These are phyloP conservation scores for Peniophora sp. DNA, from an alignment of 1,284 basidiomycete genomes.

Conservation along the genomic window DNA sequence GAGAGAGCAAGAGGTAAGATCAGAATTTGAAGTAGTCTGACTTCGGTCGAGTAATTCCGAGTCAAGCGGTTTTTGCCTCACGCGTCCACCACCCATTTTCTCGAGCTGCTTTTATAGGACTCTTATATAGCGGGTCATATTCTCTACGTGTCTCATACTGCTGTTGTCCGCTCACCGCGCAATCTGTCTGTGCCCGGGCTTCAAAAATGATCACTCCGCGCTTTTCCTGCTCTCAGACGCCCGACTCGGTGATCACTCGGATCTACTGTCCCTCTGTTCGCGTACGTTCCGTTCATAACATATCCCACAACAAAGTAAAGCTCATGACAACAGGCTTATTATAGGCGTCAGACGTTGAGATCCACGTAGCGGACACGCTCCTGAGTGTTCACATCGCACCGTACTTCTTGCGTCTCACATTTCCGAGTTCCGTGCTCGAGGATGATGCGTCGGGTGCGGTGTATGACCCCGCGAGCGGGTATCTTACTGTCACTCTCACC, in stretches of 20 bases:
- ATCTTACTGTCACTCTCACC: slow-evolving; percentile 60
- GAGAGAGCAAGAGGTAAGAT: not conserved
- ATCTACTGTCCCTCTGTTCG: slow-evolving; percentile 74
- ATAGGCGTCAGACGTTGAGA: slow-evolving; percentile 61
- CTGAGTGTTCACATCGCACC: slow-evolving; percentile 74
- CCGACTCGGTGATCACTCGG: slow-evolving; percentile 45
- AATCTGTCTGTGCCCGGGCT: not conserved
- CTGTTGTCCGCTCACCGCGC: too few relatives aligned
- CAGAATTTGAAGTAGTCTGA: too few relatives aligned
- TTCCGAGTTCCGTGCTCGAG: slow-evolving; percentile 42
- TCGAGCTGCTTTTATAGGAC: too few relatives aligned
- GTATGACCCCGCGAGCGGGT: slow-evolving; percentile 68
- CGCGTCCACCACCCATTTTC: slow-evolving; percentile 1
- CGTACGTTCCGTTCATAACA: slow-evolving; percentile 34
- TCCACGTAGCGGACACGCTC: slow-evolving; percentile 62
- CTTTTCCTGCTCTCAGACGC: slow-evolving; percentile 69
- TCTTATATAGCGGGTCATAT: too few relatives aligned
- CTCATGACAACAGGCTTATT: slow-evolving; percentile 11
- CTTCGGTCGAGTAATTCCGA: too few relatives aligned
- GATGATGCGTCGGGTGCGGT: slow-evolving; percentile 63
- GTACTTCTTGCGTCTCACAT: slow-evolving; percentile 73
- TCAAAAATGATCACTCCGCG: slow-evolving; percentile 68
- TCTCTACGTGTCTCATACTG: too few relatives aligned
- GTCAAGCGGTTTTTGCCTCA: not conserved
- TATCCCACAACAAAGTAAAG: slow-evolving; percentile 4